Percentiles rank a stretch among this genome's conserved stretches.
Conservation (phyloP, 148 eudicot species). For the Suaeda aralocaspica region DNA sequence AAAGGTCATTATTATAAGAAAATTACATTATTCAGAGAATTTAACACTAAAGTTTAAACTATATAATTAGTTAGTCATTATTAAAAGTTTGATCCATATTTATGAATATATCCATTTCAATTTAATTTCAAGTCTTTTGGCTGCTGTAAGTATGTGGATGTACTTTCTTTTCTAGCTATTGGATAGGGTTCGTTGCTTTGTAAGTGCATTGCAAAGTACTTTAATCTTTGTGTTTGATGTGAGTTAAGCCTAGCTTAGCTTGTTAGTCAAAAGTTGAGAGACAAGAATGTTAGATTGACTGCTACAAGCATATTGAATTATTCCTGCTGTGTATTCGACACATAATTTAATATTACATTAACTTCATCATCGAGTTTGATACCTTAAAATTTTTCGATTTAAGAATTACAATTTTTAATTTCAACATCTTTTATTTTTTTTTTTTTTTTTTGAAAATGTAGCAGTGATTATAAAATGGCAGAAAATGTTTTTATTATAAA, state of each 20-base stretch:
- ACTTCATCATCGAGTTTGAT: no score
- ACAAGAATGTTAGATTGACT: no score
- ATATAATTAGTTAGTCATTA: slow-evolving; percentile 11
- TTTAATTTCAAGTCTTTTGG: neutral
- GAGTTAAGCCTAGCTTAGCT: neutral
- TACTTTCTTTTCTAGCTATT: neutral
- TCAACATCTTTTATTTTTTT: no score
- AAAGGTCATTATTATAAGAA: neutral
- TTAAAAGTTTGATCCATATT: neutral
- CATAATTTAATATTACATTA: no score
- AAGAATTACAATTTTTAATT: no score
- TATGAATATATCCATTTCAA: neutral
- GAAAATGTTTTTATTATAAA: no score
- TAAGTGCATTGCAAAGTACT: neutral
- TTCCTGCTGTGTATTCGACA: no score
- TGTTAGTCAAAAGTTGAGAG: neutral
- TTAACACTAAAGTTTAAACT: neutral
- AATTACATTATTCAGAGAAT: neutral
- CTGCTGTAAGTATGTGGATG: neutral
- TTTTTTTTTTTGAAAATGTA: no score
- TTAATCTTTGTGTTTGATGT: neutral
- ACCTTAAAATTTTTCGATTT: no score
- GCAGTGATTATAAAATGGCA: no score
- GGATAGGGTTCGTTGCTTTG: neutral
- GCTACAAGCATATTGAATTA: no score